Evolutionary conservation across 2,329 filamentous ascomycete species (phyloP).

Genomic region (Talaromyces sp.): DNA sequence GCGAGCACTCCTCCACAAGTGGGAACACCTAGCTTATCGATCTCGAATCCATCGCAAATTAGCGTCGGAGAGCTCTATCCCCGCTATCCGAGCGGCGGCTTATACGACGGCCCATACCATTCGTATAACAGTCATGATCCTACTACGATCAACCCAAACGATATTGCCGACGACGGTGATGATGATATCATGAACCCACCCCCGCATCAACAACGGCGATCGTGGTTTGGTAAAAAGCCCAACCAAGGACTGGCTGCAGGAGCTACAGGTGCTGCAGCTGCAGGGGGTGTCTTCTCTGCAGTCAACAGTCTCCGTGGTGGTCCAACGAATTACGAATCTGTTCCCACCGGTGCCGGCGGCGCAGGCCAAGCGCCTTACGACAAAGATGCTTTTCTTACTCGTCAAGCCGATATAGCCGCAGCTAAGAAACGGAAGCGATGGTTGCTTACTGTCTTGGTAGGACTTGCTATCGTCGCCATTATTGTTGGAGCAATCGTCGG

Average conservation of each 20-base stretch:
- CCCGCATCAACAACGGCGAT: constrained; percentile 46
- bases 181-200: constrained; percentile 64
- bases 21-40: constrained; percentile 30
- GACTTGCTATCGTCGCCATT: constrained; percentile 57
- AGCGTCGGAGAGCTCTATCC: constrained; percentile 48
- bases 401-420: constrained; percentile 50
- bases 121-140: constrained; percentile 42
- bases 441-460: constrained; percentile 53
- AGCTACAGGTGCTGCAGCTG: constrained; percentile 42
- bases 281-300: constrained; percentile 33
- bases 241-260: constrained; percentile 32
- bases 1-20: constrained; percentile 34
- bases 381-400: constrained; percentile 63
- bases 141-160: constrained; percentile 66
- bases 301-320: constrained; percentile 39
- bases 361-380: constrained; percentile 41
- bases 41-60: constrained; percentile 41
- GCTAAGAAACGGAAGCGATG: constrained; percentile 64
- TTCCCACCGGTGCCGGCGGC: constrained; percentile 37
- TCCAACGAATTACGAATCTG: constrained; percentile 55
- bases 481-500: constrained; percentile 71
- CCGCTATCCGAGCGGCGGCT: constrained; percentile 33
- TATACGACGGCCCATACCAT: constrained; percentile 61
- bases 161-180: constrained; percentile 82
- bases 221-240: constrained; percentile 51